Evolutionary conservation across 2,329 filamentous ascomycete species (phyloP), one percentile per base, ranked within the genome.

Genomic region (Bimuria novae-zelandiae): DNA sequence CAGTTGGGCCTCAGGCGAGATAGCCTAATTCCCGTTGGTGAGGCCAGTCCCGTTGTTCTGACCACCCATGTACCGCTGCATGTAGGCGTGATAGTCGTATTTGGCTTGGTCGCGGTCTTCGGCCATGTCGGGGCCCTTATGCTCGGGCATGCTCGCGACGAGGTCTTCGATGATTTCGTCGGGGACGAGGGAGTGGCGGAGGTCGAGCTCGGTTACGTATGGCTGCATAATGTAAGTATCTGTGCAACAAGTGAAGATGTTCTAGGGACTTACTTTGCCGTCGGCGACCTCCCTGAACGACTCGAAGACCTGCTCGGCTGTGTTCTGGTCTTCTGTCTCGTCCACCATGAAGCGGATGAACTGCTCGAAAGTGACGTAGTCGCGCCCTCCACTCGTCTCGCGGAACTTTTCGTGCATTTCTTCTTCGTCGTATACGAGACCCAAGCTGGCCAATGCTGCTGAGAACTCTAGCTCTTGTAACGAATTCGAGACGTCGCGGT

Each of bases 321-420:
- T 97, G 74, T 99, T 97, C 77, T 99, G 94, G 71, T 99, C 94
- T 76, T 99, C 94, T 11, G 94, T 99, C 44, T 97, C 94, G 64
- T 96, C 91, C 42, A 99, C 94, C 94, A 99, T 99, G 81, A 99
- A 99, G 33, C 90, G 87, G 72, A 99, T 99, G 71, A 99, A 99
- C 75, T 97, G 93, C 78, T 99, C 94, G 70, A 99, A 99, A 4
- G 90, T 94, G 46, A 99, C 94, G 60, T 89, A 84, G 73, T 87
- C 89, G 60, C 80, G 84, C 30, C 86, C 91, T 32, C 84, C 85
- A 58, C 90, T 92, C n/a, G 92, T 95, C 49, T 93, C 89, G 45
- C 89, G 70, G 76, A 97, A 99, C 64, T 93, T 93, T 48, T 93
- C 88, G 73, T 97, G 93, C 94, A 97, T 99, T 79, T 99, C 94